Percentiles rank a stretch among this genome's conserved stretches.
These are phyloP conservation scores for Ophiostoma sp. DNA, from an alignment of 2,329 filamentous ascomycete genomes.

Conservation along the genomic window DNA sequence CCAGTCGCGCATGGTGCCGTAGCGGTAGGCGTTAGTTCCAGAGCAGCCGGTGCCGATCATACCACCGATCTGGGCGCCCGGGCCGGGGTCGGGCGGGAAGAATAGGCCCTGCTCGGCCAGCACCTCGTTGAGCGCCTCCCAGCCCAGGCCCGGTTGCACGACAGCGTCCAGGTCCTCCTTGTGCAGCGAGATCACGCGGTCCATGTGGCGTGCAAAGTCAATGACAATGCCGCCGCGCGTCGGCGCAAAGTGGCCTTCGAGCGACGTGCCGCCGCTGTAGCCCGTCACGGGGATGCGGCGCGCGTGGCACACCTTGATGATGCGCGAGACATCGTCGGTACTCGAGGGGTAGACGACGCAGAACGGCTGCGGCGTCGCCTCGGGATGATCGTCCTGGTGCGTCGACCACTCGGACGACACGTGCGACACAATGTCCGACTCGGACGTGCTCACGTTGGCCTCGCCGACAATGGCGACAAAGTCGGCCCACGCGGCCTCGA, in stretches of 20 bases:
- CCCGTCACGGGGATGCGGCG: constrained; percentile 78
- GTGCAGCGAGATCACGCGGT: constrained; percentile 71
- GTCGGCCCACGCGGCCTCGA: constrained; percentile 66
- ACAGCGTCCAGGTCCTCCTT: constrained; percentile 71
- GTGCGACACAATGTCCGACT: constrained; percentile 52
- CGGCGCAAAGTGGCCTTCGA: constrained; percentile 83
- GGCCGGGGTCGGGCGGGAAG: constrained; percentile 87
- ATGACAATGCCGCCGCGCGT: constrained; percentile 71
- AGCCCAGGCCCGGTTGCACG: constrained; percentile 76
- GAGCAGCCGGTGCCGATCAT: constrained; percentile 71
- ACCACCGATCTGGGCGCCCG: constrained; percentile 86
- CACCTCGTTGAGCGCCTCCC: constrained; percentile 78
- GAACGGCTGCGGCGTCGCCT: constrained; percentile 50
- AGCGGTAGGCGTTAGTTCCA: constrained; percentile 86
- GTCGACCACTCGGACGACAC: constrained; percentile 59
- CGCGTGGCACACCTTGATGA: constrained; percentile 83
- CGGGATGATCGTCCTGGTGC: constrained; percentile 40
- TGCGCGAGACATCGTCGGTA: constrained; percentile 76
- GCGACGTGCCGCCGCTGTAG: constrained; percentile 80
- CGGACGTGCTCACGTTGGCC: constrained; percentile 58
- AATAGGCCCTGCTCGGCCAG: constrained; percentile 70
- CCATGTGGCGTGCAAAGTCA: constrained; percentile 81
- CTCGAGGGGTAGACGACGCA: constrained; percentile 69
- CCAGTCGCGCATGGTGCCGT: constrained; percentile 94
- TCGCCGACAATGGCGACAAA: constrained; percentile 59